phyloP scores from a whole-genome alignment of 768 basidiomycete genomes.

The Amanita polypyramis region DNA sequence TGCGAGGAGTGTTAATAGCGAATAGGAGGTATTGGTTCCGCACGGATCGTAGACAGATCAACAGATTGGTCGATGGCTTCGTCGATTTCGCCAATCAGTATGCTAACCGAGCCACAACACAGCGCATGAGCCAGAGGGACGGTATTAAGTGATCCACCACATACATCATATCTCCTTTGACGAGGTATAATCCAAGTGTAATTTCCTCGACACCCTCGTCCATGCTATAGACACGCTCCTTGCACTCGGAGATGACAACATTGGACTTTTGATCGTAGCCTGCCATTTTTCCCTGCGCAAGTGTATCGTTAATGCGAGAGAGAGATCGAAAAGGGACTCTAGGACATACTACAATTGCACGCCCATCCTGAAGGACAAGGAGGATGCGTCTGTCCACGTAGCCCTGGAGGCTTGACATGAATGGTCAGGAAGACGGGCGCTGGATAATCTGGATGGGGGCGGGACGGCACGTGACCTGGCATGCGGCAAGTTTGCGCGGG shows the following conservation, averaged over 20 bases:
- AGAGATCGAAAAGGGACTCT: background rate
- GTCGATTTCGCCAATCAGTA: constrained; percentile 81
- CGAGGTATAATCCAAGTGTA: constrained; percentile 89
- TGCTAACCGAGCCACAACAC: constrained; percentile 22
- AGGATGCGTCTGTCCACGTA: constrained; percentile 91
- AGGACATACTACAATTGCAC: constrained; percentile 76
- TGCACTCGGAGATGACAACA: constrained; percentile 87
- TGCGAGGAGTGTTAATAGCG: constrained; percentile 42
- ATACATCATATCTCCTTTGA: constrained; percentile 98
- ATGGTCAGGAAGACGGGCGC: background rate
- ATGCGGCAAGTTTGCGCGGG: too few relatives aligned
- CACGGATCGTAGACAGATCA: constrained; percentile 69
- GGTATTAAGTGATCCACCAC: constrained; percentile 22
- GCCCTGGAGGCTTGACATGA: constrained; percentile 85
- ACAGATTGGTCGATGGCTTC: constrained; percentile 66
- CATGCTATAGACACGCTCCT: constrained; percentile 84
- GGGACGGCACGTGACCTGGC: background rate
- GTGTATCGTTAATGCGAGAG: background rate
- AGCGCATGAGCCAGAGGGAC: constrained; percentile 5
- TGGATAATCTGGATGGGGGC: too few relatives aligned
- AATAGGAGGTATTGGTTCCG: constrained; percentile 80
- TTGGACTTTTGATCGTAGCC: constrained; percentile 96
- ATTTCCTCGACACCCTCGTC: constrained; percentile 95
- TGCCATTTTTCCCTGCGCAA: constrained; percentile 68
- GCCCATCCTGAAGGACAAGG: constrained; percentile 92